A percentile compares a stretch with the other conserved stretches of the same genome.
Conservation (phyloP, 148 eudicot species). For the Arctostaphylos glauca region DNA sequence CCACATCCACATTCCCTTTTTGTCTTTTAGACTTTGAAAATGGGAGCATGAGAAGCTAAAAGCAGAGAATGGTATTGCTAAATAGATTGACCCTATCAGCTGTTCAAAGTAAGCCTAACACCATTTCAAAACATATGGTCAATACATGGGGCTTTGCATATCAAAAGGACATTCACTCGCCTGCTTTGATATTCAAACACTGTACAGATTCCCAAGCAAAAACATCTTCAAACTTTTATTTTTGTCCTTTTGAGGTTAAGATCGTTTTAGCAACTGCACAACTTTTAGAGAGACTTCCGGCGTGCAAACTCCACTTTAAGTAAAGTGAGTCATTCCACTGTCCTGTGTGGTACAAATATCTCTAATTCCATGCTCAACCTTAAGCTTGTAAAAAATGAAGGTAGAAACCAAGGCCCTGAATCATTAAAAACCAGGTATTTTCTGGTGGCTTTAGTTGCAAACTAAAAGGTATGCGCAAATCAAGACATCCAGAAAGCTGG, state of each 20-base stretch:
- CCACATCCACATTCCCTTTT: too few species aligned
- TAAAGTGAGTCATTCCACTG: background rate
- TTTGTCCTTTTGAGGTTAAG: background rate
- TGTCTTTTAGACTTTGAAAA: too few species aligned
- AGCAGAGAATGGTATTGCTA: too few species aligned
- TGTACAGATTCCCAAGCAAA: background rate
- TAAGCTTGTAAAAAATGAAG: background rate
- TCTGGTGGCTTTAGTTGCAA: background rate
- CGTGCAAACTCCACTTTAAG: background rate
- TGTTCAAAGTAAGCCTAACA: background rate
- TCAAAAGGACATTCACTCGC: background rate
- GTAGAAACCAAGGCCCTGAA: background rate
- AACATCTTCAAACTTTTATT: background rate
- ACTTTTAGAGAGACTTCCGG: background rate
- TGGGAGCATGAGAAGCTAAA: too few species aligned
- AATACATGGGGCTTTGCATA: background rate
- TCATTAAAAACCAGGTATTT: background rate
- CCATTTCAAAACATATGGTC: background rate
- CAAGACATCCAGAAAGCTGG: background rate
- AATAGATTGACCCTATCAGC: background rate
- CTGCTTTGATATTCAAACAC: background rate
- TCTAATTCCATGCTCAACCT: background rate
- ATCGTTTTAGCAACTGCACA: background rate
- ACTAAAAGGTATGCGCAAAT: background rate
- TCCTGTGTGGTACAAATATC: background rate